Evolutionary conservation across 345 rosid species (phyloP).

Genomic region (Ceriops decandra): DNA sequence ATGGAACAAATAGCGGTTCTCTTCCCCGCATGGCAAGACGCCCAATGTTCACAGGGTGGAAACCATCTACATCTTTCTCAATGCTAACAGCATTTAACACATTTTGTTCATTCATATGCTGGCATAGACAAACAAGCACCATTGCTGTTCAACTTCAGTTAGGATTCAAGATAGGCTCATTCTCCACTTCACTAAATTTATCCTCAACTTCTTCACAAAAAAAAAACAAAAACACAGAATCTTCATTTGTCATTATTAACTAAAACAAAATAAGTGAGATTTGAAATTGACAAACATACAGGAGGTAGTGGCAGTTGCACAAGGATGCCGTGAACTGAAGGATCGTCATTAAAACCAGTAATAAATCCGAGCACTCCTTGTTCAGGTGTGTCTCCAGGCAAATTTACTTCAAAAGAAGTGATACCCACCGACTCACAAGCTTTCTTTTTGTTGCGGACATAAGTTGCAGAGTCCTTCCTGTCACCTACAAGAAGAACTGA

Average conservation of each 20-base stretch:
- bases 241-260: no score
- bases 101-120: conserved; percentile 81
- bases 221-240: neutral
- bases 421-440: conserved; percentile 20
- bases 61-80: conserved; percentile 90
- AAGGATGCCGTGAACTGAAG: conserved; percentile 84
- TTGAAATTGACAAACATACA: neutral
- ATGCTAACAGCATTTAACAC: conserved; percentile 67
- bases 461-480: no score
- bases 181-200: no score
- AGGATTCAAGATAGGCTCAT: no score
- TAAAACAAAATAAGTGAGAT: neutral
- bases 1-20: conserved; percentile 39
- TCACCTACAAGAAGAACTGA: conserved; percentile 74
- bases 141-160: neutral
- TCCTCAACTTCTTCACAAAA: conserved; percentile 29
- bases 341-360: conserved; percentile 55
- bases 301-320: conserved; percentile 68
- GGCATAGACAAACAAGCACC: conserved; percentile 15
- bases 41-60: conserved; percentile 84
- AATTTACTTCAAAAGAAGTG: conserved; percentile 56
- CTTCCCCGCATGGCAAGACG: conserved; percentile 86
- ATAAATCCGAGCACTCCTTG: conserved; percentile 59
- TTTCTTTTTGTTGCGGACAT: no score
- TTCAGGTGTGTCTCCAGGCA: conserved; percentile 60